A percentile compares a stretch with the other conserved stretches of the same genome.
These are phyloP conservation scores for Huntiella bhutanensis DNA, from an alignment of 2,329 filamentous ascomycete genomes.

Conservation along the genomic window DNA sequence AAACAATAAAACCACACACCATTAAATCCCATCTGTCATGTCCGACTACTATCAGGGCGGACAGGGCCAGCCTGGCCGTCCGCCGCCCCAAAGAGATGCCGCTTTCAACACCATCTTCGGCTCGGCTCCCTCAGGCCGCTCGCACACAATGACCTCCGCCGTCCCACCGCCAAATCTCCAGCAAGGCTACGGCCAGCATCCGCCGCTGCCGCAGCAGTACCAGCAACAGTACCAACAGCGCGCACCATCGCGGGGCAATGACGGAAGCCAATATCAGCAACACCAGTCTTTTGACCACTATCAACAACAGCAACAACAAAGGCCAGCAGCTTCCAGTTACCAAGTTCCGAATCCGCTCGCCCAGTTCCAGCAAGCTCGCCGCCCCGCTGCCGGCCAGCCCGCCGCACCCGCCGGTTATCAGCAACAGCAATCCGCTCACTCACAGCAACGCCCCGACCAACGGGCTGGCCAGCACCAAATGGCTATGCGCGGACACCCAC, in stretches of 20 bases:
- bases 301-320: constrained; percentile 18
- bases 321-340: constrained; percentile 31
- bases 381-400: constrained; percentile 14
- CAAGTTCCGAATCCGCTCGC: constrained; percentile 24
- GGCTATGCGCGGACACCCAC: constrained; percentile 19
- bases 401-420: constrained; percentile 25
- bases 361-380: constrained; percentile 26
- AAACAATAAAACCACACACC: too few relatives aligned
- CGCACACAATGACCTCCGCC: constrained; percentile 85
- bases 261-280: neutral
- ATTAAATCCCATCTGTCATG: constrained; percentile 22
- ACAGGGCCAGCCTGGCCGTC: constrained; percentile 29
- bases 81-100: constrained; percentile 59
- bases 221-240: constrained; percentile 20
- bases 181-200: constrained; percentile 23
- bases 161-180: constrained; percentile 34
- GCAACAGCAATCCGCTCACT: constrained; percentile 4
- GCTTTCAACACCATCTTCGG: constrained; percentile 96
- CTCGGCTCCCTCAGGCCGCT: constrained; percentile 65
- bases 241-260: constrained; percentile 10
- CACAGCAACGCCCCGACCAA: constrained; percentile 32
- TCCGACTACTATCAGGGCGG: constrained; percentile 39
- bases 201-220: constrained; percentile 17
- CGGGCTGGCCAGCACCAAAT: constrained; percentile 26
- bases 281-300: neutral